Conservation (phyloP, 306 rosid species). For the Quercus mongolica region DNA sequence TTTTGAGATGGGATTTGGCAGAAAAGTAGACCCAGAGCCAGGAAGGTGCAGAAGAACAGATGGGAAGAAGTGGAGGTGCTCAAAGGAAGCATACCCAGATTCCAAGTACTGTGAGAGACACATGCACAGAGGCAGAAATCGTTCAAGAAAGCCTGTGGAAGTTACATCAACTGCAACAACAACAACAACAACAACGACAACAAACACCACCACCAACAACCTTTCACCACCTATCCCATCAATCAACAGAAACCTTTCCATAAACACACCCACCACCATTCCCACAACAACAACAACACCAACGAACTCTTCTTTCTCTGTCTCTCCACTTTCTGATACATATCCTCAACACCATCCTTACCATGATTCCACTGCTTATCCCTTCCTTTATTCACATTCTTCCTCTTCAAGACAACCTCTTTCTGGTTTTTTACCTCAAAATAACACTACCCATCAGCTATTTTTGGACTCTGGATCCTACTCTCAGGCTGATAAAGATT, state of each 20-base stretch:
- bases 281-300: not conserved
- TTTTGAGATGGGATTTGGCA: conserved; percentile 92
- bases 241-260: conserved; percentile 36
- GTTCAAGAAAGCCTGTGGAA: conserved; percentile 99
- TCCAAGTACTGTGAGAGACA: conserved; percentile 98
- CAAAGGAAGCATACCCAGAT: conserved; percentile 97
- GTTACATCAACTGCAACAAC: conserved; percentile 43
- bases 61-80: conserved; percentile 99
- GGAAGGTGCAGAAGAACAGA: conserved; percentile 99
- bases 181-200: conserved; percentile 14
- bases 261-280: conserved; percentile 24
- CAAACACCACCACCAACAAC: conserved; percentile 21
- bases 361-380: conserved; percentile 47
- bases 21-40: conserved; percentile 98
- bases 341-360: conserved; percentile 38
- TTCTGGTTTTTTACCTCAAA: conserved; percentile 44
- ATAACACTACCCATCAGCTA: conserved; percentile 51
- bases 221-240: conserved; percentile 39
- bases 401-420: conserved; percentile 52
- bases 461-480: conserved; percentile 60
- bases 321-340: conserved; percentile 43
- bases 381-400: conserved; percentile 49
- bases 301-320: conserved; percentile 44
- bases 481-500: conserved; percentile 56
- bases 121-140: conserved; percentile 99